A percentile compares a stretch with the other conserved stretches of the same genome.
Conservation (phyloP, 306 rosid genomes). For the Rosa multiflora region DNA sequence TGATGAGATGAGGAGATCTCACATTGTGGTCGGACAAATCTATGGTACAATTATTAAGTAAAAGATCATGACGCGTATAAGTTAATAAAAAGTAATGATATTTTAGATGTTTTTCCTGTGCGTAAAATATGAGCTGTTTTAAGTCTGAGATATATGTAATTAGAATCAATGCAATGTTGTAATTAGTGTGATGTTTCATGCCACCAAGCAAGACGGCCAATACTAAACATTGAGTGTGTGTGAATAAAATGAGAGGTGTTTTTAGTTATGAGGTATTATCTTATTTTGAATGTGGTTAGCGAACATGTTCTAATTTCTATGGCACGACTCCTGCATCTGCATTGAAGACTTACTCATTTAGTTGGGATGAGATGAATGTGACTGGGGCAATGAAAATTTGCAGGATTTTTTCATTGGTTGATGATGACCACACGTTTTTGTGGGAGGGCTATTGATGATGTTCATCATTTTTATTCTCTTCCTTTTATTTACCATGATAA, state of each 20-base stretch:
- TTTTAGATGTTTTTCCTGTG: too few relatives aligned
- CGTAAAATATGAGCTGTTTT: neutral
- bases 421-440: conserved; percentile 77
- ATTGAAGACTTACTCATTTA: too few relatives aligned
- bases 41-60: too few relatives aligned
- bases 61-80: too few relatives aligned
- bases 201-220: too few relatives aligned
- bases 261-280: neutral
- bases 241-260: neutral
- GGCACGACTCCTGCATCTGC: too few relatives aligned
- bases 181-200: neutral
- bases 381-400: conserved; percentile 13
- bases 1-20: conserved; percentile 6
- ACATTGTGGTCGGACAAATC: neutral
- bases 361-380: conserved; percentile 22
- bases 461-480: conserved; percentile 39
- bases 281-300: too few relatives aligned
- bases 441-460: conserved; percentile 29
- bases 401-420: conserved; percentile 52
- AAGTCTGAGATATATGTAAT: neutral
- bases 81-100: too few relatives aligned
- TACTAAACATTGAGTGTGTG: too few relatives aligned
- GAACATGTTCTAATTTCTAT: too few relatives aligned
- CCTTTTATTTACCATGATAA: conserved; percentile 21
- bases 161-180: too few relatives aligned